These are phyloP conservation scores for Ceratocystis smalleyi DNA, from an alignment of 2,329 filamentous ascomycete species.

Conservation along the genomic window DNA sequence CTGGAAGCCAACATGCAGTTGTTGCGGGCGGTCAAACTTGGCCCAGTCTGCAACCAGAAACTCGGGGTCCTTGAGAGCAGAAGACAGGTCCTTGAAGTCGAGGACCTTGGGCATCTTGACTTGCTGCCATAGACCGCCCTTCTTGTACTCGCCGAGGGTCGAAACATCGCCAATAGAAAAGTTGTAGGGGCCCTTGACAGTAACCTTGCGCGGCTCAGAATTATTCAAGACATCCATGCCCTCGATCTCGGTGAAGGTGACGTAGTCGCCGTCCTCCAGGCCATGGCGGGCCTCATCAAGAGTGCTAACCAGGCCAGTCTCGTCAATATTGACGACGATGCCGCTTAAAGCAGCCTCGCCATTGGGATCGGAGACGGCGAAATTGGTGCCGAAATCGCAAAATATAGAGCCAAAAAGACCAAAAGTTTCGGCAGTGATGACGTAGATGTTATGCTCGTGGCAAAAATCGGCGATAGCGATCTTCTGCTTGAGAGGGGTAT, in stretches of 20 bases:
- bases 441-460: constrained; percentile 81
- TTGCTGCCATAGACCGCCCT: constrained; percentile 80
- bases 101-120: constrained; percentile 97
- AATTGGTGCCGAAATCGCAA: constrained; percentile 91
- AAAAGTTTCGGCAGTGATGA: constrained; percentile 77
- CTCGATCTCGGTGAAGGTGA: constrained; percentile 84
- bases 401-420: constrained; percentile 93
- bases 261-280: constrained; percentile 87
- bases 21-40: constrained; percentile 88
- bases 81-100: constrained; percentile 68
- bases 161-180: constrained; percentile 94
- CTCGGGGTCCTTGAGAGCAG: constrained; percentile 72
- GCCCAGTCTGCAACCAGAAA: constrained; percentile 88
- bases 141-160: constrained; percentile 69
- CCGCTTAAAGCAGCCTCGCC: constrained; percentile 78
- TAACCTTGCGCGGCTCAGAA: constrained; percentile 72
- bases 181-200: constrained; percentile 89
- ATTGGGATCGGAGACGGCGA: constrained; percentile 76
- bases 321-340: constrained; percentile 79
- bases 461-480: constrained; percentile 79
- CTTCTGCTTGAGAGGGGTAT: constrained; percentile 66
- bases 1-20: constrained; percentile 85
- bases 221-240: constrained; percentile 83
- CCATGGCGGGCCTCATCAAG: constrained; percentile 91
- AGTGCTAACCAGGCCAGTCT: constrained; percentile 80